Base-by-base conservation (phyloP, 1,284 basidiomycete genomes). In the Cutaneotrichosporon sp. region DNA sequence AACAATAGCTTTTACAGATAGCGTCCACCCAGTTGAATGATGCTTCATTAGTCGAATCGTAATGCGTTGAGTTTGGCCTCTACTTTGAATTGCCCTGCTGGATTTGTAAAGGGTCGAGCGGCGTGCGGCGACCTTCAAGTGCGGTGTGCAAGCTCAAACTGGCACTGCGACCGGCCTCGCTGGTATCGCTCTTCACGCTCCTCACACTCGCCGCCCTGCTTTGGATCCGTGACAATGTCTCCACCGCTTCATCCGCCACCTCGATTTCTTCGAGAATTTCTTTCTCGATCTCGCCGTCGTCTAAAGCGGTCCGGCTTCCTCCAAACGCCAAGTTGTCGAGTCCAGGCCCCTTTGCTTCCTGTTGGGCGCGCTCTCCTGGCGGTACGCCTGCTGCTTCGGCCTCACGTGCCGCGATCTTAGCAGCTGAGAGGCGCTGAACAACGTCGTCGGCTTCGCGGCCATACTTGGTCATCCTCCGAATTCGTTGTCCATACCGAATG, bases 381-480 rank as follows among this genome's bases (percentile, higher is more conserved):
- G 14, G 41, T 3, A 6, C 17, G 26, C 17, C 26, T 5, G 16
- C 26, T 17, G 11, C 27, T 5, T 31, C 27, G 41, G 41, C 26
- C 7, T 43, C 26, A 17, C 41, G 41, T 27, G 41, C 41, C 16
- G 41, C 41, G 26, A 43, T 29, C 41, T 29, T 27, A 10, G 41
- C 41, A 7, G 41, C 41, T 8, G 44, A 31, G 7, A 46, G 11
- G 32, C 31, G 22, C 32, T 24, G 44, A 5, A 33, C 33, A 9
- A 33, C 32, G 47, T 59, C 57, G 50, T 59, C 57, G 10, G 57
- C 52, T 29, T 59, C 52, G 10, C 63, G 51, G 3, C 61, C 63
- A 48, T 52, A 53, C 34, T 58, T 58, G 26, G 59, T 63, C 55
- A 33, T 34, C 4, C 63, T 52, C 19, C 64, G 46, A 29, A 66